Percentiles rank a stretch among this genome's conserved stretches.
These are phyloP conservation scores for Coemansia sp. DNA, from an alignment of 192 early-diverging fungal genomes.

Conservation along the genomic window DNA sequence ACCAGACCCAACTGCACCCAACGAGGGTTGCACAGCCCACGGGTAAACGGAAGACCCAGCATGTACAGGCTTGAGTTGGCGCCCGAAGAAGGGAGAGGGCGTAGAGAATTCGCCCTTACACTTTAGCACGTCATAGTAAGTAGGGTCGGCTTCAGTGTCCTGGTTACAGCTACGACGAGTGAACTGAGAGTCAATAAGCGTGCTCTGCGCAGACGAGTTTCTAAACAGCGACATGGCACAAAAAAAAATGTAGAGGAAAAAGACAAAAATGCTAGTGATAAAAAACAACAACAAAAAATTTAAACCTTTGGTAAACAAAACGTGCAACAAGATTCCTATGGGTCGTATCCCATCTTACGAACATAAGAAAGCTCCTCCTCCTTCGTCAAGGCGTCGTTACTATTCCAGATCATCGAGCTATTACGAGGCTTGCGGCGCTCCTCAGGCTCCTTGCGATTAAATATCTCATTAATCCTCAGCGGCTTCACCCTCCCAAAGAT, in stretches of 20 bases:
- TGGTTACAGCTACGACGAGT: background rate
- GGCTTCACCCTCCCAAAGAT: constrained; percentile 53
- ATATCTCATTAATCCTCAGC: constrained; percentile 49
- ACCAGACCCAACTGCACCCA: background rate
- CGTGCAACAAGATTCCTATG: constrained; percentile 9
- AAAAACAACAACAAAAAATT: constrained; percentile 1
- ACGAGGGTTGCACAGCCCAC: constrained; percentile 22
- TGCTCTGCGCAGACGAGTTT: constrained; percentile 10
- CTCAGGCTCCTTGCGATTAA: constrained; percentile 21
- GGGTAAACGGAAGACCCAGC: constrained; percentile 14
- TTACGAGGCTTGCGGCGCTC: constrained; percentile 43
- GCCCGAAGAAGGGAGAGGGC: constrained; percentile 30
- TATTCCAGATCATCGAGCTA: constrained; percentile 55
- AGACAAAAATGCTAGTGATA: background rate
- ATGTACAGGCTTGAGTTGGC: constrained; percentile 27
- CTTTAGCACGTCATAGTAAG: constrained; percentile 52
- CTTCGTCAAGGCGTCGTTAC: constrained; percentile 41
- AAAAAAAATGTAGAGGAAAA: background rate
- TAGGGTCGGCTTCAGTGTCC: constrained; percentile 7
- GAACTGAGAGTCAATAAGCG: constrained; percentile 9
- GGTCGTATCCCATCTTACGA: constrained; percentile 51
- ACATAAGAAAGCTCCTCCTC: constrained; percentile 52
- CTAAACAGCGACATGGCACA: constrained; percentile 26
- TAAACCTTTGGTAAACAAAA: constrained; percentile 1
- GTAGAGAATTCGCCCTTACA: constrained; percentile 36